phyloP scores from a whole-genome alignment of 2,329 filamentous ascomycete species.

The Aspergillus nomiae region DNA sequence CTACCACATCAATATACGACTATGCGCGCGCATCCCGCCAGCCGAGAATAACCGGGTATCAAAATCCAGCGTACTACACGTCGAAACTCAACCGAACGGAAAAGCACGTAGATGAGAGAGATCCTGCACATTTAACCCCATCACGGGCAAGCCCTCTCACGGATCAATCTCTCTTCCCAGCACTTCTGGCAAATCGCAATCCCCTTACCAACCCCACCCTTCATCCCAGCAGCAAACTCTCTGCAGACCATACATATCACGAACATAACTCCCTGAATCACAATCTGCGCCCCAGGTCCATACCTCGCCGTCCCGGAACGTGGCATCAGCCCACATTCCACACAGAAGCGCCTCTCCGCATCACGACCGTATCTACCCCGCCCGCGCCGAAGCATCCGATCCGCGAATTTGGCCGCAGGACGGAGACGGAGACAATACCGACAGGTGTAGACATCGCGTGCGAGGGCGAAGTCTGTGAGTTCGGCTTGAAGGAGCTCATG shows the following conservation, averaged over 20 bases:
- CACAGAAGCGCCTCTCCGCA: slow-evolving; percentile 28
- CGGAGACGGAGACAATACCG: slow-evolving; percentile 33
- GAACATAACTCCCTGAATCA: slow-evolving; percentile 19
- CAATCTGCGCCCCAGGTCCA: slow-evolving; percentile 26
- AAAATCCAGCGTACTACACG: neutral
- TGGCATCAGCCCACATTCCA: slow-evolving; percentile 30
- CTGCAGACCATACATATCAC: slow-evolving; percentile 29
- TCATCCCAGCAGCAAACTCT: slow-evolving; percentile 17
- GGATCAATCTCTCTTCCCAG: neutral
- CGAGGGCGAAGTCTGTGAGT: slow-evolving; percentile 20
- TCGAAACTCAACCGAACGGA: neutral
- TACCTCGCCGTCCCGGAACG: slow-evolving; percentile 27
- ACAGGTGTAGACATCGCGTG: slow-evolving; percentile 26
- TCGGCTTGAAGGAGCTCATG: slow-evolving; percentile 28
- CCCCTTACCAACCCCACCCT: slow-evolving; percentile 14
- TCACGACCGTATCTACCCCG: slow-evolving; percentile 22
- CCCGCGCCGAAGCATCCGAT: slow-evolving; percentile 28
- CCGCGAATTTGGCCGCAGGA: slow-evolving; percentile 22
- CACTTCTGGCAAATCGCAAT: slow-evolving; percentile 14
- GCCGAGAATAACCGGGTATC: neutral
- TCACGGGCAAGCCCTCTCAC: neutral
- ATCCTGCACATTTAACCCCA: neutral
- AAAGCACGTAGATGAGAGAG: neutral
- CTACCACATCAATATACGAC: neutral
- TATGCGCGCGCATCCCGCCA: neutral